These are phyloP conservation scores for Conidiobolus incongruus DNA, from an alignment of 371 early-diverging fungal species.

Conservation along the genomic window DNA sequence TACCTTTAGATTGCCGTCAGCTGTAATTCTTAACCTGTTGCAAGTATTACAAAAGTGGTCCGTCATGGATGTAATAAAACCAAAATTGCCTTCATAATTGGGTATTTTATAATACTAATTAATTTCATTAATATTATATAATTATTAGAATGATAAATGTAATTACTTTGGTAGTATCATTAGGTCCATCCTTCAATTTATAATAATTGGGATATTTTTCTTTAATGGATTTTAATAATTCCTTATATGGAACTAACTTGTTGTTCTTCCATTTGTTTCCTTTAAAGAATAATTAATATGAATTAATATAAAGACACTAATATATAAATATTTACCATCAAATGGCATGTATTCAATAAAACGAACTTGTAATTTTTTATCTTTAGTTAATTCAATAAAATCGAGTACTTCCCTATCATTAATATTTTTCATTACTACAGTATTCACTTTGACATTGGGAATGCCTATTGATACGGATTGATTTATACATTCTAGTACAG, in stretches of 20 bases:
- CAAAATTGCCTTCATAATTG: constrained; percentile 64
- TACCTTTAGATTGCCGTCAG: constrained; percentile 83
- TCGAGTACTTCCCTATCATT: constrained; percentile 65
- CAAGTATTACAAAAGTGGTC: constrained; percentile 86
- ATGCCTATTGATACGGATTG: constrained; percentile 36
- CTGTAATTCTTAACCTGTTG: constrained; percentile 76
- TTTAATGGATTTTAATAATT: constrained; percentile 33
- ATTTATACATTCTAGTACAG: constrained; percentile 49
- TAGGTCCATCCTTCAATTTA: constrained; percentile 40
- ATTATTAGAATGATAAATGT: not conserved
- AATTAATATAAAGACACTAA: not conserved
- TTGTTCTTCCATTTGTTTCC: constrained; percentile 71
- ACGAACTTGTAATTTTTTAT: constrained; percentile 47
- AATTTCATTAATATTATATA: not conserved
- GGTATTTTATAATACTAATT: constrained; percentile 32
- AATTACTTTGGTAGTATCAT: constrained; percentile 69
- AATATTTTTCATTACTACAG: constrained; percentile 65
- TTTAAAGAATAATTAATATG: constrained; percentile 7
- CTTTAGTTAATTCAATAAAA: constrained; percentile 62
- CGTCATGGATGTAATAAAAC: constrained; percentile 91
- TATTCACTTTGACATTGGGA: constrained; percentile 63
- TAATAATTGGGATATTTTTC: constrained; percentile 25
- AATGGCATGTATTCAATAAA: constrained; percentile 97
- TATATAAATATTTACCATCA: constrained; percentile 30
- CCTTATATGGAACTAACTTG: constrained; percentile 64